A percentile compares a stretch with the other conserved stretches of the same genome.
These are phyloP conservation scores for Vitis labrusca DNA, from an alignment of 164 flowering plant genomes.

Conservation along the genomic window DNA sequence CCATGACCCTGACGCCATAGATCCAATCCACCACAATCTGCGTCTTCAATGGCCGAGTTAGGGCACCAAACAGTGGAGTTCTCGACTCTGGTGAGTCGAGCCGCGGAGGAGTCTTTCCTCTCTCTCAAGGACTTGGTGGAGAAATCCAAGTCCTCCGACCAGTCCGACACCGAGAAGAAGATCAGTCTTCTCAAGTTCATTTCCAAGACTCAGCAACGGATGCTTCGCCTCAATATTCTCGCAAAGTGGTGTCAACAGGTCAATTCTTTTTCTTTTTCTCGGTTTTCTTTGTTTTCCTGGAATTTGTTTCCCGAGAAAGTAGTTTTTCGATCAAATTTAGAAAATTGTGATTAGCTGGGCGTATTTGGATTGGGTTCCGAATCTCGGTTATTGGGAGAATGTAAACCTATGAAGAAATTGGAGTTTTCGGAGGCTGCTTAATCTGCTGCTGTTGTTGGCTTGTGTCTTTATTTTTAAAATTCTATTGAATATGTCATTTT, in stretches of 20 bases:
- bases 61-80: slow-evolving; percentile 93
- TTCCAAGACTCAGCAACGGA: slow-evolving; percentile 89
- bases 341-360: background rate
- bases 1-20: slow-evolving; percentile 2
- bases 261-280: background rate
- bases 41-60: slow-evolving; percentile 67
- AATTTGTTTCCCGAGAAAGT: too few species aligned
- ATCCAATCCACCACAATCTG: background rate
- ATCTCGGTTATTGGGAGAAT: too few species aligned
- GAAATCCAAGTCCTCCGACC: slow-evolving; percentile 58
- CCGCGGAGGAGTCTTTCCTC: slow-evolving; percentile 84
- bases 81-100: slow-evolving; percentile 67
- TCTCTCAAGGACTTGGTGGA: slow-evolving; percentile 84
- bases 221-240: slow-evolving; percentile 91
- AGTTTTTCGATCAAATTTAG: background rate
- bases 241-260: slow-evolving; percentile 99
- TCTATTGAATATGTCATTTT: too few species aligned
- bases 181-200: slow-evolving; percentile 74
- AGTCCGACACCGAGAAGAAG: slow-evolving; percentile 85
- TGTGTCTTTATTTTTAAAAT: too few species aligned
- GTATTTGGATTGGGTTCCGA: background rate
- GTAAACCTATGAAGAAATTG: too few species aligned
- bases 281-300: too few species aligned
- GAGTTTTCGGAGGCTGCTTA: too few species aligned
- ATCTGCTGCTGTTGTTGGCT: too few species aligned